Conservation (phyloP, 352 stramenopile genomes). For the Phytophthora capsici region DNA sequence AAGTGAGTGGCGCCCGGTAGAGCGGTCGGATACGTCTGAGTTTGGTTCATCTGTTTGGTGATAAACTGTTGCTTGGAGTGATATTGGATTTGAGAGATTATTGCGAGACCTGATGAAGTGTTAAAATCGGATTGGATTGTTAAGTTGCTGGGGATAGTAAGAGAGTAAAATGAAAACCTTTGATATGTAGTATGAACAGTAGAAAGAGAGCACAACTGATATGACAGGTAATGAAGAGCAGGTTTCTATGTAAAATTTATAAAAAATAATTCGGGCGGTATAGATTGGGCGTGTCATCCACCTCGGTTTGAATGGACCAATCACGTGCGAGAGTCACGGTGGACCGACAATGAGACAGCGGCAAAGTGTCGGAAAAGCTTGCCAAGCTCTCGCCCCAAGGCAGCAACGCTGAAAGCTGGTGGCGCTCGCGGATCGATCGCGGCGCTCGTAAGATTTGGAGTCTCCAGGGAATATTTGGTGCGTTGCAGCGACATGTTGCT, state of each 20-base stretch:
- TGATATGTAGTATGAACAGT: too few species aligned
- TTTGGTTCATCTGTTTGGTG: neutral
- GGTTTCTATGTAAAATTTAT: neutral
- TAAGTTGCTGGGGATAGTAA: too few species aligned
- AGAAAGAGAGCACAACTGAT: too few species aligned
- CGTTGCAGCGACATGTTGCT: slow-evolving; percentile 10
- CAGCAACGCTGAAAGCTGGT: neutral
- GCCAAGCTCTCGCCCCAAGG: neutral
- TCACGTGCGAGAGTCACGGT: neutral
- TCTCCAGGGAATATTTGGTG: slow-evolving; percentile 17
- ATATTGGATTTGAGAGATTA: slow-evolving; percentile 1
- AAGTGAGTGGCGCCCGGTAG: too few species aligned
- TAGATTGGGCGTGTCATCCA: slow-evolving; percentile 24
- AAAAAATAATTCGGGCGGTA: slow-evolving; percentile 8
- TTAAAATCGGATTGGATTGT: too few species aligned
- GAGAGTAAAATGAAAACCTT: too few species aligned
- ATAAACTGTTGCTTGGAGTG: neutral
- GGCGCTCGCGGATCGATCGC: neutral
- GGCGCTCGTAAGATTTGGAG: neutral
- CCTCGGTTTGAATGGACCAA: slow-evolving; percentile 22
- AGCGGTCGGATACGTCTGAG: slow-evolving; percentile 17
- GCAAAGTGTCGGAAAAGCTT: slow-evolving; percentile 2
- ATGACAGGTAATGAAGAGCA: too few species aligned
- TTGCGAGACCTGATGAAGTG: slow-evolving; percentile 1
- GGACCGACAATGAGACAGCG: slow-evolving; percentile 19